Conservation (phyloP, 148 eudicot species). For the Beta vulgaris region DNA sequence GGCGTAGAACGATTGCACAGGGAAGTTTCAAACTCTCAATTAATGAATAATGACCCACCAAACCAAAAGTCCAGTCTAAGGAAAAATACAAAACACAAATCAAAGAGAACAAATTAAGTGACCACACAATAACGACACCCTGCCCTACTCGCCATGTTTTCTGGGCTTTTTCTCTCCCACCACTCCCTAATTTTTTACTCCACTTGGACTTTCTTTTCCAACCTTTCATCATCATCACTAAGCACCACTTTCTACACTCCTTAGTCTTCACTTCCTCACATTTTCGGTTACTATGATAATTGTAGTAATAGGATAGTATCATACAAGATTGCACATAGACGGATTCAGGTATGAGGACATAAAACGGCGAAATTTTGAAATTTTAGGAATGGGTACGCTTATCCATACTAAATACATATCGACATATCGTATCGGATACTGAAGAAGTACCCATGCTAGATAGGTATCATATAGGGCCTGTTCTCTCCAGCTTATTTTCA, state of each 20-base stretch:
- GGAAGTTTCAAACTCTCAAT: slow-evolving; percentile 25
- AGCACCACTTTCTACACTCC: neutral
- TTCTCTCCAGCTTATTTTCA: no score
- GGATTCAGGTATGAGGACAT: no score
- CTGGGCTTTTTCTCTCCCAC: slow-evolving; percentile 12
- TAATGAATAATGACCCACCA: slow-evolving; percentile 25
- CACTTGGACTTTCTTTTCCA: slow-evolving; percentile 4
- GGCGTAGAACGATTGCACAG: slow-evolving; percentile 19
- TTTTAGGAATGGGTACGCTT: no score
- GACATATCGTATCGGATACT: no score
- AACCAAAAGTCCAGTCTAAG: slow-evolving; percentile 16
- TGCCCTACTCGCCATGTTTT: slow-evolving; percentile 33
- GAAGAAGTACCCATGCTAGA: no score
- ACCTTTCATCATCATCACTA: slow-evolving; percentile 9
- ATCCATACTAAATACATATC: no score
- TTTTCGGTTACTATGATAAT: neutral
- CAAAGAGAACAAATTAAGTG: neutral
- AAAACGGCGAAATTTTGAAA: no score
- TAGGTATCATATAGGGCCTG: no score
- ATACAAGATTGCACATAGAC: no score
- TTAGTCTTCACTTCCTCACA: neutral
- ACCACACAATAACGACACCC: slow-evolving; percentile 17
- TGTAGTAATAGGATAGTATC: no score
- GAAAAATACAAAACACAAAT: slow-evolving; percentile 9
- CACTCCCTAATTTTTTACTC: slow-evolving; percentile 16